A percentile compares a stretch with the other conserved stretches of the same genome.
Evolutionary conservation across 345 rosid genomes (phyloP).

Genomic region (Triadica sebifera): DNA sequence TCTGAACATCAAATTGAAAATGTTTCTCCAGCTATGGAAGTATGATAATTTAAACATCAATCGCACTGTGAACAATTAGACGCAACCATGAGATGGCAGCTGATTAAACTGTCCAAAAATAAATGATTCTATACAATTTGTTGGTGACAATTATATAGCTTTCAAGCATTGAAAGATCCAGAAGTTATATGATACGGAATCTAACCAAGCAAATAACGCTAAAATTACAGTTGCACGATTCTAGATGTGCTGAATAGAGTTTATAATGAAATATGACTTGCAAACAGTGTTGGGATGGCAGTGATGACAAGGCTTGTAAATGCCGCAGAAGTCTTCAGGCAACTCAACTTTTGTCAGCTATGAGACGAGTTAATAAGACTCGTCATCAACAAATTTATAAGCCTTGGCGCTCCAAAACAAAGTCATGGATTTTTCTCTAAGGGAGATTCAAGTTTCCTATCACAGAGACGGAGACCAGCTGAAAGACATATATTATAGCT

Average conservation of each 20-base stretch:
- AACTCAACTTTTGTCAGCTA: slow-evolving; percentile 17
- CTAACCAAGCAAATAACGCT: too few relatives aligned
- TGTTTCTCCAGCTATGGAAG: not conserved
- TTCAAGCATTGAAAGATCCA: not conserved
- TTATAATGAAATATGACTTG: slow-evolving; percentile 52
- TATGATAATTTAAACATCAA: not conserved
- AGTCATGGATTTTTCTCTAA: not conserved
- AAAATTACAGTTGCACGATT: too few relatives aligned
- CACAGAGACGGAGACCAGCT: not conserved
- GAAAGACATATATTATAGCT: not conserved
- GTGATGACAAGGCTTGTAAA: slow-evolving; percentile 72
- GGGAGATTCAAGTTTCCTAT: not conserved
- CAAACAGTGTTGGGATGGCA: slow-evolving; percentile 75
- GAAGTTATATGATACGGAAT: too few relatives aligned
- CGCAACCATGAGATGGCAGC: not conserved
- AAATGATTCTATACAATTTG: too few relatives aligned
- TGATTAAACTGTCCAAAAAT: too few relatives aligned
- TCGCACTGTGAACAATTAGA: not conserved
- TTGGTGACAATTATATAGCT: too few relatives aligned
- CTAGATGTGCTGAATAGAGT: too few relatives aligned
- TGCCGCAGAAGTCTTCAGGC: slow-evolving; percentile 75
- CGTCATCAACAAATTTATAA: slow-evolving; percentile 7
- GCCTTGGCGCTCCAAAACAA: not conserved
- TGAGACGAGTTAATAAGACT: not conserved
- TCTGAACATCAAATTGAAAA: not conserved